phyloP scores from a whole-genome alignment of 2,329 filamentous ascomycete species.

The Colletotrichum horii region DNA sequence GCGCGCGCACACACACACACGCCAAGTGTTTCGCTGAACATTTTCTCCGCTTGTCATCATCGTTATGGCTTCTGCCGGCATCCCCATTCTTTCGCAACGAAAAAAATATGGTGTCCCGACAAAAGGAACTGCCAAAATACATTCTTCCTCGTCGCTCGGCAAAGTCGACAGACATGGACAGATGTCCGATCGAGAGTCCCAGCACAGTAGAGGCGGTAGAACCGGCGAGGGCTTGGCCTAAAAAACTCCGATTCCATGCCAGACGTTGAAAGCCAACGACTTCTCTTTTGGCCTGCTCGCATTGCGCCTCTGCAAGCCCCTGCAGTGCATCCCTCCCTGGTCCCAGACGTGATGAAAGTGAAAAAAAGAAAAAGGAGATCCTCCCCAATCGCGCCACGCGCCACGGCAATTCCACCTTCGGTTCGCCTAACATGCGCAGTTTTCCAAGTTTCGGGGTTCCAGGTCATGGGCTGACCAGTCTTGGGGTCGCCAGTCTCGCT shows the following conservation, averaged over 20 bases:
- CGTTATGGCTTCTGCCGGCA: neutral
- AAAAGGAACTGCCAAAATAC: neutral
- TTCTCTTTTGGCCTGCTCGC: constrained; percentile 14
- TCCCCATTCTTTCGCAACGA: neutral
- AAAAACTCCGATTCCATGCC: constrained; percentile 17
- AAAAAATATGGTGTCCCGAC: neutral
- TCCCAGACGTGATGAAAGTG: neutral
- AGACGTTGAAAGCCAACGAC: constrained; percentile 9
- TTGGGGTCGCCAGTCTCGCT: constrained; percentile 55
- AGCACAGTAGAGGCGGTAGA: neutral
- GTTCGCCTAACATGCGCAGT: constrained; percentile 24
- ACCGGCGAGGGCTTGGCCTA: neutral
- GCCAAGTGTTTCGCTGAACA: neutral
- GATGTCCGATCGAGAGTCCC: neutral
- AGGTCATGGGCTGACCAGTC: constrained; percentile 33
- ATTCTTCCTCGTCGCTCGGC: neutral
- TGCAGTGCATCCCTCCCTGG: constrained; percentile 7
- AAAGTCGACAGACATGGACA: neutral
- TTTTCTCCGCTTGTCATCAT: neutral
- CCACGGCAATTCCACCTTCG: neutral
- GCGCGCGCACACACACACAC: neutral
- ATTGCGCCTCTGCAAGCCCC: constrained; percentile 15
- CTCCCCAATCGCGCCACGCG: neutral
- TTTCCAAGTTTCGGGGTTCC: constrained; percentile 43
- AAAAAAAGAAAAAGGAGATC: neutral